phyloP scores from a whole-genome alignment of 495 filamentous ascomycete genomes.

The Podospora tetraspora region DNA sequence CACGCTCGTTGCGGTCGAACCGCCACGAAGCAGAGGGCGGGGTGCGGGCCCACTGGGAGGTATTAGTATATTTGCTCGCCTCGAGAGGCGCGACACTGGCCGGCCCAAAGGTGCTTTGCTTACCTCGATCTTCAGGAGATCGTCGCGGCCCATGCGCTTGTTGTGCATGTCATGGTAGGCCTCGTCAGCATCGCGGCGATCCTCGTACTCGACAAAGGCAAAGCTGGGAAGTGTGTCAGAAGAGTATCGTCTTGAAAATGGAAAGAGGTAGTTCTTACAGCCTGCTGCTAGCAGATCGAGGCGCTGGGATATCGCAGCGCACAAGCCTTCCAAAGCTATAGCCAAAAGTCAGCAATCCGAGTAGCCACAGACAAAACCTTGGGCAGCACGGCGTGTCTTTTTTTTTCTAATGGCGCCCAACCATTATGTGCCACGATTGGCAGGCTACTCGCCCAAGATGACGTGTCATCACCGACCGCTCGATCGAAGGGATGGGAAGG shows the following conservation, averaged over 20 bases:
- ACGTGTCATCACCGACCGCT: conserved; percentile 49
- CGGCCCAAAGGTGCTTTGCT: conserved; percentile 30
- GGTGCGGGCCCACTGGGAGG: conserved; percentile 86
- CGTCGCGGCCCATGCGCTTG: conserved; percentile 94
- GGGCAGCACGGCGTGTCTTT: conserved; percentile 15
- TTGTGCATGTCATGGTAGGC: conserved; percentile 99
- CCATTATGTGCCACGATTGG: conserved; percentile 27
- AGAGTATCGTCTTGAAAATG: neutral
- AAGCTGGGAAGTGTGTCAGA: conserved; percentile 54
- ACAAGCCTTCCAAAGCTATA: conserved; percentile 94
- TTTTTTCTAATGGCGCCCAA: conserved; percentile 26
- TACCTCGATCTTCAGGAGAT: conserved; percentile 97
- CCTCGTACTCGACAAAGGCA: conserved; percentile 99
- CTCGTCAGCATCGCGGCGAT: conserved; percentile 97
- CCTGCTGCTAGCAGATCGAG: conserved; percentile 83
- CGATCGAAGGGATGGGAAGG: conserved; percentile 44
- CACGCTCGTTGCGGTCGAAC: conserved; percentile 60
- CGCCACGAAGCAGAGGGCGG: conserved; percentile 98
- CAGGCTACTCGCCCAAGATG: conserved; percentile 36
- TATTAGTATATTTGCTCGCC: conserved; percentile 15
- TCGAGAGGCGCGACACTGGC: conserved; percentile 2
- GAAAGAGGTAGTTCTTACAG: no score
- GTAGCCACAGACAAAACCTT: conserved; percentile 17
- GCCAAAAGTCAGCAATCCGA: conserved; percentile 36
- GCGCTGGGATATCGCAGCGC: conserved; percentile 97